Evolutionary conservation across 768 basidiomycete genomes (phyloP), one percentile per base, ranked within the genome.

Genomic region (Hortiboletus flavorubellus): DNA sequence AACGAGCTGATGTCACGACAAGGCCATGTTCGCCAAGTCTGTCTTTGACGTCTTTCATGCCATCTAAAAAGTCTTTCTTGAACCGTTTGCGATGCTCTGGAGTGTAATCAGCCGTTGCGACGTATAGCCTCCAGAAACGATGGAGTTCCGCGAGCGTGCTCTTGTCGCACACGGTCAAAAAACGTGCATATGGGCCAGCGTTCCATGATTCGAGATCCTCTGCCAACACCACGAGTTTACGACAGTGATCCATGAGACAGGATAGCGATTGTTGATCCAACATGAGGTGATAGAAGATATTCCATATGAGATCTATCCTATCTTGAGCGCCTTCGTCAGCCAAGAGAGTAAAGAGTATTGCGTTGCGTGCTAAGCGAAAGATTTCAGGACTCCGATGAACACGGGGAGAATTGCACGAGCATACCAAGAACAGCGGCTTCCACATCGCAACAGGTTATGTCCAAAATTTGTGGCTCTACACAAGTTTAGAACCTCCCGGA

Each of bases 271-370:
- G 58, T 43, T 58, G 54, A 47, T 70, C 68, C 47, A 70, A 46
- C 33, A 58, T 8, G 29, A 70, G 46, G 49, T 70, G 70, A 55
- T 70, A 72, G 35, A 70, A 64, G 34, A 70, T 66, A 33, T 72
- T 68, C 70, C 69, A 72, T 23, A 70, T 49, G 38, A 49, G 50
- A 3, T 70, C 53, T 2, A 56, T 21, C 29, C 23, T 61, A 3
- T 58, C 44, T 49, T 51, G 58, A 47, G 59, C 59, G 0, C 54
- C 60, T 12, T 62, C 51, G 40, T 70, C 68, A 3, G 62, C 66
- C 46, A 70, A 52, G 31, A 71, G 58, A 7, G 68, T 64, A 53
- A 70, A 68, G 5, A 70, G 43, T 11, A 68, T 33, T 4, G 64
- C 60, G 16, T 70, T 72, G 50, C 68, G 70, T 26, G 70, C 68